Base-by-base conservation (phyloP, 257 asterid species). In the Eustoma russellianum region DNA sequence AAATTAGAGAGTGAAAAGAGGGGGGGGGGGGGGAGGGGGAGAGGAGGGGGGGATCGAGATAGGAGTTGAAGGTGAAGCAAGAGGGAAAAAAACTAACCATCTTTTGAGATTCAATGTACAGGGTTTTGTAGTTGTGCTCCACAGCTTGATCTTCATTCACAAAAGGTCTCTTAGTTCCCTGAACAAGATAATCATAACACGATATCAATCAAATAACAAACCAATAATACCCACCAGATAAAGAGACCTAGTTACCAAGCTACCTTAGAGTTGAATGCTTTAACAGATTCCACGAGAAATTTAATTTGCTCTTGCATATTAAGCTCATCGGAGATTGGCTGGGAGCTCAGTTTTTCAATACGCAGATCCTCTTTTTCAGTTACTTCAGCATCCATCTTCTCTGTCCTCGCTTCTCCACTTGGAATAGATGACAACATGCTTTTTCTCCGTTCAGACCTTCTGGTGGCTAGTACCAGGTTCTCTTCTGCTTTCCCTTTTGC, bases 91-190 rank as follows among this genome's bases (percentile, higher is more conserved):
- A 56, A 41, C 13, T 5, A 48, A 74, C 93, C 93, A 67, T 69
- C 67, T 60, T 77, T 66, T 73, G 80, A 0, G 88, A 48, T 13
- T 61, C 56, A 8, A 70, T 3, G 50, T 79, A 79, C 73, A 70
- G 43, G 64, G 41, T 62, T 69, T 57, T 70, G 70, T 77, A 83
- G 57, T 57, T 64, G 16, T 56, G 5, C 17, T 73, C 65, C 6
- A 64, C 4, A 46, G 57, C 47, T 1, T 67, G 41, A 11, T 46
- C 24, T 40, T 55, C 79, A 17, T 46, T 56, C 18, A 52, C 48
- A 38, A 14, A 38, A 13, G 44, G 48, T 33, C 50, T 46, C 55
- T 18, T 48, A 1, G 17, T 2, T 30, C 35, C 70, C 79, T 77
- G 74, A 55, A 48, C 33, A 41, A 34, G 48, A 56, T 33, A 30